These are phyloP conservation scores for Claviceps fusiformis DNA, from an alignment of 2,329 filamentous ascomycete genomes.

Conservation along the genomic window DNA sequence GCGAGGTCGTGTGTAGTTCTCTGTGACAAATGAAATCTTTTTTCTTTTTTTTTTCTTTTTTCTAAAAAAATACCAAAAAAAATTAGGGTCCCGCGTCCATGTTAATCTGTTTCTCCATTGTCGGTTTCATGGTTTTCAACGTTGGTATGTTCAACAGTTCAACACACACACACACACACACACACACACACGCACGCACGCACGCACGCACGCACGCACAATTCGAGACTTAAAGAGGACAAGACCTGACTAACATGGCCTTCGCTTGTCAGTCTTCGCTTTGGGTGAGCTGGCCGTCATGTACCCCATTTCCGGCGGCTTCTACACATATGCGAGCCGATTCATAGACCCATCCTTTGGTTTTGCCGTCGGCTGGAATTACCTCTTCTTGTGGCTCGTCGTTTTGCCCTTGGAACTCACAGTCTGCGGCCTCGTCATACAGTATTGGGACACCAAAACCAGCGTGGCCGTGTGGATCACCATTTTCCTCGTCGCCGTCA, in stretches of 20 bases:
- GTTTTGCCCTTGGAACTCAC: constrained; percentile 38
- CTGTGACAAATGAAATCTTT: neutral
- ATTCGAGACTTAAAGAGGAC: neutral
- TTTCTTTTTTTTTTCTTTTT: no score
- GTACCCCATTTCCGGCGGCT: constrained; percentile 49
- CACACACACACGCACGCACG: no score
- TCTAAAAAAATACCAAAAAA: neutral
- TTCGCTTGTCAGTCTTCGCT: constrained; percentile 30
- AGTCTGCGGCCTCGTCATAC: constrained; percentile 35
- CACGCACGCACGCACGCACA: no score
- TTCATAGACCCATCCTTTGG: constrained; percentile 50
- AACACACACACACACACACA: no score
- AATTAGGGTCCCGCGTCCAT: constrained; percentile 25
- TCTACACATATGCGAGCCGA: constrained; percentile 47
- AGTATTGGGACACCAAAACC: constrained; percentile 35
- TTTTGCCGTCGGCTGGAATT: constrained; percentile 36
- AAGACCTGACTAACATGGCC: no score
- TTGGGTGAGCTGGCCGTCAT: constrained; percentile 48
- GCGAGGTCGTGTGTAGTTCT: neutral
- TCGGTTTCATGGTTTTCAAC: constrained; percentile 40
- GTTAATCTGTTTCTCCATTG: constrained; percentile 38
- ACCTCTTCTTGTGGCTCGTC: constrained; percentile 35
- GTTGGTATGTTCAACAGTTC: constrained; percentile 11
- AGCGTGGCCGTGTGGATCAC: constrained; percentile 38
- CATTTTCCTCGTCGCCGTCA: constrained; percentile 35